Conservation (phyloP, 192 early-diverging fungal genomes). For the Linderina pennispora region DNA sequence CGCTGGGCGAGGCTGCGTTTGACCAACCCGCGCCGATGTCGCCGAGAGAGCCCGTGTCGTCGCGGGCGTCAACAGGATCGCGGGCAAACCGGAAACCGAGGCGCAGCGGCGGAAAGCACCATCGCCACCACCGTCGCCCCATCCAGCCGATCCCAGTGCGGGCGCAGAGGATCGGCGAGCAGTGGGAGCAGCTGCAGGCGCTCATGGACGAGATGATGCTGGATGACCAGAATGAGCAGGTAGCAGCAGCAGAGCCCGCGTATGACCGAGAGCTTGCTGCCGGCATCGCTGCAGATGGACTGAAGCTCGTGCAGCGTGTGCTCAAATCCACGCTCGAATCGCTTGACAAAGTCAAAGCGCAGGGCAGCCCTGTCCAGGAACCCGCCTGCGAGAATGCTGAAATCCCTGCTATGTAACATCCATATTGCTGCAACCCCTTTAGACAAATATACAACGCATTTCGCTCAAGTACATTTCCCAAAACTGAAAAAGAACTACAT, state of each 20-base stretch:
- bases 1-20: too few relatives aligned
- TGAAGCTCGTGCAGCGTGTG: constrained; percentile 22
- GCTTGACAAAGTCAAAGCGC: neutral
- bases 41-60: neutral
- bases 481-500: too few relatives aligned
- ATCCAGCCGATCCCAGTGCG: constrained; percentile 19
- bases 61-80: neutral
- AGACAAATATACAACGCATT: too few relatives aligned
- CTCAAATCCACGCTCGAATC: constrained; percentile 12
- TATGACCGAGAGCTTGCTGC: neutral
- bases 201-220: constrained; percentile 7
- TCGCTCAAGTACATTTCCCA: too few relatives aligned
- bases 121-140: constrained; percentile 8
- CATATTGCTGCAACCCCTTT: too few relatives aligned
- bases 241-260: neutral
- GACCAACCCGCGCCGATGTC: too few relatives aligned
- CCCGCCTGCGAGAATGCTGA: neutral
- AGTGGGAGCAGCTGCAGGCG: constrained; percentile 12
- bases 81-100: neutral
- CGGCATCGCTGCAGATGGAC: constrained; percentile 9
- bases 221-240: neutral
- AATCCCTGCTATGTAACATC: too few relatives aligned
- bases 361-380: neutral
- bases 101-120: neutral
- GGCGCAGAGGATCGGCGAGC: constrained; percentile 12